Conservation (phyloP, 352 stramenopile species). For the Pythium brachiatum region DNA sequence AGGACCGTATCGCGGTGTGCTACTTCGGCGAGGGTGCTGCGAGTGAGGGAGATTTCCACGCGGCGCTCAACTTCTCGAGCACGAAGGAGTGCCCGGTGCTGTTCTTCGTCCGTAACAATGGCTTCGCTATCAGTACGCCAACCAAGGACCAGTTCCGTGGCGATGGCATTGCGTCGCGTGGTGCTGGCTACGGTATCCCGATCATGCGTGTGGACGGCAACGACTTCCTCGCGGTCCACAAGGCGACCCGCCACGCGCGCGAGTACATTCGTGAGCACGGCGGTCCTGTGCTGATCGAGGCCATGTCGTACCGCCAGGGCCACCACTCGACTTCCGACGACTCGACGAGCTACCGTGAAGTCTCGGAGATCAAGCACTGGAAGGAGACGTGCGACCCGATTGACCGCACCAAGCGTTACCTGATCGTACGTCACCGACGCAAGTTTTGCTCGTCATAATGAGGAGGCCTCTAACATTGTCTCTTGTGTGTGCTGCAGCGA, state of each 20-base stretch:
- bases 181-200: conserved; percentile 96
- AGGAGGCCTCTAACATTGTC: background rate
- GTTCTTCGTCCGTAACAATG: conserved; percentile 99
- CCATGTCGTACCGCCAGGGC: conserved; percentile 97
- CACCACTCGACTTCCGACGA: conserved; percentile 99
- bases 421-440: conserved; percentile 52
- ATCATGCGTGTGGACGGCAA: conserved; percentile 98
- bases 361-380: conserved; percentile 93
- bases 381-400: conserved; percentile 90
- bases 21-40: conserved; percentile 98
- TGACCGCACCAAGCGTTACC: conserved; percentile 88
- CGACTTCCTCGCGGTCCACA: conserved; percentile 95
- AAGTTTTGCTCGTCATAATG: background rate
- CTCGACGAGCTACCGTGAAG: conserved; percentile 94
- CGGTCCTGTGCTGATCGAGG: conserved; percentile 95
- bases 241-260: conserved; percentile 88
- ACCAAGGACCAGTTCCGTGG: conserved; percentile 96
- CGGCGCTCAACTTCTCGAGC: conserved; percentile 95
- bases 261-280: conserved; percentile 89
- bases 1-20: conserved; percentile 89
- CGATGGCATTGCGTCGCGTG: conserved; percentile 95
- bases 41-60: conserved; percentile 97
- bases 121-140: conserved; percentile 98
- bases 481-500: conserved; percentile 32
- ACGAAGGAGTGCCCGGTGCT: conserved; percentile 96